Evolutionary conservation across 2,329 filamentous ascomycete genomes (phyloP).

Genomic region (Phaeosphaeriaceae sp.): DNA sequence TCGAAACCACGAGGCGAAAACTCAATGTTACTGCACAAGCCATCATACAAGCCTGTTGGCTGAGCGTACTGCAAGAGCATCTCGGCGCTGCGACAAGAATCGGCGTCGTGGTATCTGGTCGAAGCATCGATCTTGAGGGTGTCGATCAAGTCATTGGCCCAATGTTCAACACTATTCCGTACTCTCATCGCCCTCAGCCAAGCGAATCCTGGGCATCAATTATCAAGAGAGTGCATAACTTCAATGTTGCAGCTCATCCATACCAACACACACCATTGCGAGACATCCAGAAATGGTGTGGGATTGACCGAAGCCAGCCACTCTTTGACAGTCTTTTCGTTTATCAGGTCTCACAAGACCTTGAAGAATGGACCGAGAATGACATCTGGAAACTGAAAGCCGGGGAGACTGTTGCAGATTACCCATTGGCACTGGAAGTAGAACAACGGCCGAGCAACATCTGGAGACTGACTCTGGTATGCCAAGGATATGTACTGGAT

Average conservation of each 20-base stretch:
- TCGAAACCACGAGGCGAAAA: conserved; percentile 58
- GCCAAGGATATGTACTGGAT: conserved; percentile 58
- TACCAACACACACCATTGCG: conserved; percentile 83
- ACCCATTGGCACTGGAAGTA: conserved; percentile 80
- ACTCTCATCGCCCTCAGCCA: conserved; percentile 59
- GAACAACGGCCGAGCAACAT: conserved; percentile 59
- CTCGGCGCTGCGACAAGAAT: conserved; percentile 62
- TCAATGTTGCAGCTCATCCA: conserved; percentile 71
- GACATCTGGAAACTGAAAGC: conserved; percentile 63
- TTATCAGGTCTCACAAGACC: conserved; percentile 66
- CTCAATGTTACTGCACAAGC: conserved; percentile 81
- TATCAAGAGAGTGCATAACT: conserved; percentile 72
- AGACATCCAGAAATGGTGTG: conserved; percentile 81
- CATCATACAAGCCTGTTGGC: conserved; percentile 78
- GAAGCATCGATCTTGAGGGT: conserved; percentile 72
- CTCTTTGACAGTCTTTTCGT: conserved; percentile 83
- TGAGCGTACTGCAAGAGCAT: conserved; percentile 65
- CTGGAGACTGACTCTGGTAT: conserved; percentile 67
- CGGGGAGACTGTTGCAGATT: conserved; percentile 63
- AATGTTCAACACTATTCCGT: conserved; percentile 89
- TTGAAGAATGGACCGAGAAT: conserved; percentile 30
- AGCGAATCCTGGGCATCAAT: conserved; percentile 67
- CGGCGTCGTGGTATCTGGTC: conserved; percentile 81
- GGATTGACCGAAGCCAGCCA: conserved; percentile 58
- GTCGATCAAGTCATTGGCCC: conserved; percentile 78